Evolutionary conservation across 2,329 filamentous ascomycete genomes (phyloP).

Genomic region (Nemania sp.): DNA sequence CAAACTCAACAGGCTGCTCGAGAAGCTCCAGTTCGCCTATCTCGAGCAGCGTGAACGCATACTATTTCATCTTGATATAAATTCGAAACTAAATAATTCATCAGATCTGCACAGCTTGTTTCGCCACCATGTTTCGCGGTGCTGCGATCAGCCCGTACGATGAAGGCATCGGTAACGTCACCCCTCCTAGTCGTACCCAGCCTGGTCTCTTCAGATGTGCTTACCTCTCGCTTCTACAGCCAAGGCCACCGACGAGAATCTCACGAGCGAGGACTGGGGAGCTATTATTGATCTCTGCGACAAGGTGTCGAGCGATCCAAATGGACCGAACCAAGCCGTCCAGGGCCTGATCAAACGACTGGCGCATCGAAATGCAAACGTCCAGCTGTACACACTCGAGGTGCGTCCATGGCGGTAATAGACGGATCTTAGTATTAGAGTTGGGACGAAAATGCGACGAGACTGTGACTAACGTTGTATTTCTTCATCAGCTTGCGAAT

Average conservation of each 20-base stretch:
- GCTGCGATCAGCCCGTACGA: slow-evolving; percentile 61
- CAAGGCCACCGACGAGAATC: slow-evolving; percentile 94
- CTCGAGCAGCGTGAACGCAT: not conserved
- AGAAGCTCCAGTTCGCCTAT: not conserved
- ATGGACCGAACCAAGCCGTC: slow-evolving; percentile 78
- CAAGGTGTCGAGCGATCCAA: slow-evolving; percentile 57
- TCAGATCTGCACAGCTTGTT: not conserved
- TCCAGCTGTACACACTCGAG: slow-evolving; percentile 93
- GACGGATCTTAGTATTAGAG: no score
- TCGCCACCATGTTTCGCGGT: slow-evolving; percentile 56
- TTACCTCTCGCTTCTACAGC: slow-evolving; percentile 42
- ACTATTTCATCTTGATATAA: not conserved
- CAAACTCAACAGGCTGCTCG: not conserved
- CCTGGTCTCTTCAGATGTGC: slow-evolving; percentile 18
- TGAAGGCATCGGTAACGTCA: slow-evolving; percentile 57
- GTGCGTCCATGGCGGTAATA: slow-evolving; percentile 50
- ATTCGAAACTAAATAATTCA: not conserved
- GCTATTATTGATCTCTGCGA: slow-evolving; percentile 68
- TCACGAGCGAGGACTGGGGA: slow-evolving; percentile 78
- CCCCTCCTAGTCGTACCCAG: not conserved
- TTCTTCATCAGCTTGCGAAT: slow-evolving; percentile 70
- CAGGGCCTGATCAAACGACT: slow-evolving; percentile 89
- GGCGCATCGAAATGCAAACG: slow-evolving; percentile 92
- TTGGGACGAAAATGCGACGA: no score
- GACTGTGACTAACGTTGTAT: slow-evolving; percentile 1